Base-by-base conservation (phyloP, 768 basidiomycete species). In the Coprinellus micaceus region DNA sequence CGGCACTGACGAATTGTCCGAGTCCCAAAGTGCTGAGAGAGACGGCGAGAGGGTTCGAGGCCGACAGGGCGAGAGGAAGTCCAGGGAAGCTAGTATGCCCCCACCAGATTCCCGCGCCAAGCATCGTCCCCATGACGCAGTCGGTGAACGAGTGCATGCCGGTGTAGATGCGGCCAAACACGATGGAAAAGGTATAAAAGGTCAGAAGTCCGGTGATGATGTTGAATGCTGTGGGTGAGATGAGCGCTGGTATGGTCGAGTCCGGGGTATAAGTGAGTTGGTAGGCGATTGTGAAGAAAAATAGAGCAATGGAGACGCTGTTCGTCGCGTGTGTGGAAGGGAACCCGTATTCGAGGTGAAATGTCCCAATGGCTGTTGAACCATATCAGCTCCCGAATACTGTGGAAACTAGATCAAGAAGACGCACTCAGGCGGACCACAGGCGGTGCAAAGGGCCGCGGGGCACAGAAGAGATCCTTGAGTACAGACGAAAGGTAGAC, bases 261-360 rank as follows among this genome's bases (percentile, higher is more conserved):
- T 48, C 26, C 47, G 70, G 33, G 59, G 63, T 57, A 26, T 71
- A 73, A 22, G 82, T 77, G 39, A 84, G 77, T n/a, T 71, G 71
- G 65, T 85, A 79, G 50, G 85, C 66, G 43, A 84, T 76, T 2
- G 81, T 71, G 59, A 80, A 86, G 58, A 91, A 77, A 71, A 91
- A 91, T 2, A 98, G 79, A 0, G 93, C 93, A 64, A 97, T 89
- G 25, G 92, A 95, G 51, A 94, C 80, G 53, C 85, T 83, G 69
- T 97, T 96, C 7, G 94, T 92, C 1, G 92, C 90, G 64, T 99
- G 96, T 0, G 95, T 97, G 0, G 94, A 96, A 0, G 94, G 95
- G 66, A 98, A 96, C 22, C 96, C 96, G 62, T 96, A 96, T 73
- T 96, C 94, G 2, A 91, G 78, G 61, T 93, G 90, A 64, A 91